These are phyloP conservation scores for Colletotrichum acutatum DNA, from an alignment of 2,329 filamentous ascomycete genomes.

Conservation along the genomic window DNA sequence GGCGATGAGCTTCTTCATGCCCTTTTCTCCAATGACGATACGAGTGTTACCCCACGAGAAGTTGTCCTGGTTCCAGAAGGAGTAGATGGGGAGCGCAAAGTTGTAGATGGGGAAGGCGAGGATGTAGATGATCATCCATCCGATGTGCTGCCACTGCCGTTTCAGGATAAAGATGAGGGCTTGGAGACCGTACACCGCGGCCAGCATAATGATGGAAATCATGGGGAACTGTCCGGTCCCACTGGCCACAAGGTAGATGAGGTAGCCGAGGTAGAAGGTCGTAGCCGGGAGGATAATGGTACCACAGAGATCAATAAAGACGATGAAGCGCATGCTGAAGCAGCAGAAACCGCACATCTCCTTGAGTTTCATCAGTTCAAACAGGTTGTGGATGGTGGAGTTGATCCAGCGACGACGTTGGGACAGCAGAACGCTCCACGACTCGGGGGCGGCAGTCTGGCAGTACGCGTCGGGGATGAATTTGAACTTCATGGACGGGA, in stretches of 20 bases:
- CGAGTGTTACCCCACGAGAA: constrained; percentile 99
- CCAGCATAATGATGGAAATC: constrained; percentile 90
- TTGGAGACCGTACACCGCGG: constrained; percentile 93
- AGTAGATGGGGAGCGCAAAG: constrained; percentile 91
- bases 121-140: constrained; percentile 99
- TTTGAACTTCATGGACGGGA: constrained; percentile 95
- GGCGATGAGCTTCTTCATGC: constrained; percentile 88
- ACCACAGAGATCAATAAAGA: constrained; percentile 92
- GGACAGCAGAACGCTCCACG: constrained; percentile 94
- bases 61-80: constrained; percentile 99
- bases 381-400: constrained; percentile 96
- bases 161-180: constrained; percentile 97
- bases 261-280: constrained; percentile 85
- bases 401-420: constrained; percentile 99
- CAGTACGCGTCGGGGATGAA: constrained; percentile 95
- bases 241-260: constrained; percentile 83
- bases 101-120: constrained; percentile 95
- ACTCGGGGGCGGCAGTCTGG: constrained; percentile 91
- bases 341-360: constrained; percentile 99
- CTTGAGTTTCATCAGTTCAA: constrained; percentile 87
- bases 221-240: constrained; percentile 80
- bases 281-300: constrained; percentile 93
- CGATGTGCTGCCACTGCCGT: constrained; percentile 97
- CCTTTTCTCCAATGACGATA: constrained; percentile 95
- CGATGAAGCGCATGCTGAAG: constrained; percentile 98